Evolutionary conservation across 2,329 filamentous ascomycete genomes (phyloP), one percentile per base, ranked within the genome.

Genomic region (Dendryphion nanum): DNA sequence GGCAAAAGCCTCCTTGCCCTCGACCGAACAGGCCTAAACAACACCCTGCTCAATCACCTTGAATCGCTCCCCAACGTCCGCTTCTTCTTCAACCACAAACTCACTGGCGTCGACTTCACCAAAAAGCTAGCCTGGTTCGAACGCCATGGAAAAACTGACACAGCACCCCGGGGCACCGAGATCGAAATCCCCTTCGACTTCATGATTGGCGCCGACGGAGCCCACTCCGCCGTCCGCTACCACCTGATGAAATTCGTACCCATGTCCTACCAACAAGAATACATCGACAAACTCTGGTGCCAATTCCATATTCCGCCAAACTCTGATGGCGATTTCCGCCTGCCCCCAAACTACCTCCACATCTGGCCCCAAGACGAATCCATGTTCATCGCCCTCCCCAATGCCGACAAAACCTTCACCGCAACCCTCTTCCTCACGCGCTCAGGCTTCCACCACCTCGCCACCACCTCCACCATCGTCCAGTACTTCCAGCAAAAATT

Each of bases 371-470:
- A 87, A 20, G 83, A 83, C 53, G 82, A 90, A 29, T 91, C 93
- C 57, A 97, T 98, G 94, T 98, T 98, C 69, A 98, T 98, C 58
- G 94, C 93, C 14, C 90, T 98, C 30, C 91, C 93, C 1, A 76
- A 75, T n/a, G 64, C 88, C 66, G 89, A 97, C 61, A 89, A 88
- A 40, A 86, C 88, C 2, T 98, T 98, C 62, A 96, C 90, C 0
- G 95, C 89, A 65, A 98, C 94, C 0, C 77, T 98, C 3, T 98
- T 98, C 64, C 78, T 94, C 26, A 86, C 90, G 0, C 79, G 83
- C 24, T 66, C 73, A 2, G 76, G 86, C 39, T 95, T 89, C 60
- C 69, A 75, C 3, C 64, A 73, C 2, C 77, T 98, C 2, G 84
- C 90, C 55, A 73, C 70, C 13, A 77, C 82, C 0, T 69, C 76